Evolutionary conservation across 331 rosid species (phyloP), one percentile per base, ranked within the genome.

Genomic region (Pyracantha coccinea): DNA sequence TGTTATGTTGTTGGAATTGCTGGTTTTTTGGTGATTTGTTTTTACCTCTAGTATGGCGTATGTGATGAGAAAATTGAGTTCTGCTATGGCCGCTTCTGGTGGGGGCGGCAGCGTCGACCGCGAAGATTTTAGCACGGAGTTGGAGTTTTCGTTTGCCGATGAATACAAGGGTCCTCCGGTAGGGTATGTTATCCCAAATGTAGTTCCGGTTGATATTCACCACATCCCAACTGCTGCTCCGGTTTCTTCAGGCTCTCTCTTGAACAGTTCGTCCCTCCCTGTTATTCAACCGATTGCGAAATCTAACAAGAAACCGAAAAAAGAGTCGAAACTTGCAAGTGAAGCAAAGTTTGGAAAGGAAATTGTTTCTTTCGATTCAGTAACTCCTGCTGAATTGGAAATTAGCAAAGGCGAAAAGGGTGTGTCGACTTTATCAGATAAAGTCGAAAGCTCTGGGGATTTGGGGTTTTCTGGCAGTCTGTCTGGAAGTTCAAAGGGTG

Each of bases 121-220:
- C 8, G 83, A 24, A 19, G 83, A 68, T 69, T 53, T 68, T 68
- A 71, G 50, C 41, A 13, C 28, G 20, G 77, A 73, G n/a, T 19
- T 75, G 65, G 96, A 92, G 28, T 92, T 83, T 71, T 90, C 98
- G 11, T 80, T 92, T 76, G 96, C 98, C 14, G 32, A 77, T 7
- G 96, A 83, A 83, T 92, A 92, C 77, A 54, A 16, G 65, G 99
- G 99, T 31, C 93, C 97, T 78, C 85, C 92, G 66, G 66, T 88
- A 24, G 23, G 74, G 71, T 80, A 82, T 77, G 87, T 81, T 6
- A 83, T 94, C 76, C 99, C 99, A 35, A 81, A 88, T 73, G 88
- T 75, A 1, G 74, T 80, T 54, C 91, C 93, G 61, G 81, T 94
- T 68, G 85, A 86, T 64, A 63, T 90, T 72, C 83, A 86, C 59